These are phyloP conservation scores for Cyberlindnera amylophila DNA, from an alignment of 805 yeast genomes.

Conservation along the genomic window DNA sequence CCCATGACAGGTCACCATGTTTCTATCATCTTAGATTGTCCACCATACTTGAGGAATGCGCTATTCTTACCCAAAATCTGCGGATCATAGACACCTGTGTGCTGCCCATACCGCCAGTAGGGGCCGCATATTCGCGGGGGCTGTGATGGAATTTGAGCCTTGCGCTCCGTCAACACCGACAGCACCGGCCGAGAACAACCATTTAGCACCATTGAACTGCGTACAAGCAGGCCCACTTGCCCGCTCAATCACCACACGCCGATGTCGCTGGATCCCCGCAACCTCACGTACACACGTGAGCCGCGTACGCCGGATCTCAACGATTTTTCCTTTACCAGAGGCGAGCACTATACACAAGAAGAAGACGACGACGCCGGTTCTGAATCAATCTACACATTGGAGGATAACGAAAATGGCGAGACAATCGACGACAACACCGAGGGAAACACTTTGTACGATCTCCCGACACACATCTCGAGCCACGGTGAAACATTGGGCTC, in stretches of 20 bases:
- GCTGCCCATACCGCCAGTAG: no score
- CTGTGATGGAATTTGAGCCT: no score
- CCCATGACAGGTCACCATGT: no score
- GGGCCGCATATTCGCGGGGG: no score
- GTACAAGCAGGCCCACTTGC: not conserved
- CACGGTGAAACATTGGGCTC: slow-evolving; percentile 16
- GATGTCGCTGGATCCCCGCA: slow-evolving; percentile 27
- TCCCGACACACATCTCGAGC: slow-evolving; percentile 26
- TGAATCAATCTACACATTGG: slow-evolving; percentile 21
- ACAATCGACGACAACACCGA: not conserved
- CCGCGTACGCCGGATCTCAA: slow-evolving; percentile 20
- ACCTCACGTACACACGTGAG: slow-evolving; percentile 7
- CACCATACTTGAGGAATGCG: no score
- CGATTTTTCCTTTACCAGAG: slow-evolving; percentile 16
- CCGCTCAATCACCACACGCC: not conserved
- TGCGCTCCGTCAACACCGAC: not conserved
- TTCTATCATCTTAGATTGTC: no score
- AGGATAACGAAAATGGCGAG: slow-evolving; percentile 9
- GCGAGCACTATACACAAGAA: not conserved
- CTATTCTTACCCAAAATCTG: no score
- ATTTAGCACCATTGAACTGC: no score
- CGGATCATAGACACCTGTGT: no score
- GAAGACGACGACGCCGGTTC: slow-evolving; percentile 7
- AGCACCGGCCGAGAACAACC: not conserved
- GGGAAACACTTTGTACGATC: slow-evolving; percentile 12